These are phyloP conservation scores for Lichtheimia ramosa DNA, from an alignment of 371 early-diverging fungal species.

Conservation along the genomic window DNA sequence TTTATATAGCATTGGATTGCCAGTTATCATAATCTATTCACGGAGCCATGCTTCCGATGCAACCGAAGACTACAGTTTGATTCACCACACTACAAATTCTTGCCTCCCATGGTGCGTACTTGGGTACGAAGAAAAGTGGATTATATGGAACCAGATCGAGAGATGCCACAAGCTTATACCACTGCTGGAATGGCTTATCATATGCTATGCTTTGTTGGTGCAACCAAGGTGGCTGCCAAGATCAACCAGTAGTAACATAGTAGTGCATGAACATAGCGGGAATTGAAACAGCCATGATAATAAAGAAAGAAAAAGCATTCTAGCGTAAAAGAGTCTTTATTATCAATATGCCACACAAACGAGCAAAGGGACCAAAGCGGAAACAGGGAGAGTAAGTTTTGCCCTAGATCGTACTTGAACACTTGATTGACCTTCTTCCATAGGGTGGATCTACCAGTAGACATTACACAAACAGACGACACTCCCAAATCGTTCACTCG, in stretches of 20 bases:
- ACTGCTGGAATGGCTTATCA: constrained; percentile 30
- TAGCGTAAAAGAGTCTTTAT: neutral
- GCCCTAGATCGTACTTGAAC: neutral
- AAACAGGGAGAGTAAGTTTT: neutral
- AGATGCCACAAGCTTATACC: constrained; percentile 8
- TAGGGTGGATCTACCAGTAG: constrained; percentile 20
- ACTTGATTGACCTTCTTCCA: neutral
- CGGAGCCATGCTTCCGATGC: constrained; percentile 42
- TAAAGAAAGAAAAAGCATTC: neutral
- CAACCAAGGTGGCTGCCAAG: constrained; percentile 17
- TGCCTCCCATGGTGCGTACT: constrained; percentile 48
- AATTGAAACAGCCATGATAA: neutral
- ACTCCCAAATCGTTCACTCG: constrained; percentile 45
- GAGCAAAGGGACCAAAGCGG: neutral
- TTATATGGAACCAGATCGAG: constrained; percentile 9
- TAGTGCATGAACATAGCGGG: neutral
- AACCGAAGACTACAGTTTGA: constrained; percentile 44
- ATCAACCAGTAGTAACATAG: neutral
- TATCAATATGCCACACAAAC: neutral
- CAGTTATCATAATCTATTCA: constrained; percentile 39
- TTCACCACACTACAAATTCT: constrained; percentile 41
- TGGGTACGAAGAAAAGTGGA: constrained; percentile 29
- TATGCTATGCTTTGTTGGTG: constrained; percentile 37
- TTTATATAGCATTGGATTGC: constrained; percentile 37
- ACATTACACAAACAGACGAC: constrained; percentile 18